Evolutionary conservation across 306 rosid species (phyloP).

Genomic region (Rosa persica): DNA sequence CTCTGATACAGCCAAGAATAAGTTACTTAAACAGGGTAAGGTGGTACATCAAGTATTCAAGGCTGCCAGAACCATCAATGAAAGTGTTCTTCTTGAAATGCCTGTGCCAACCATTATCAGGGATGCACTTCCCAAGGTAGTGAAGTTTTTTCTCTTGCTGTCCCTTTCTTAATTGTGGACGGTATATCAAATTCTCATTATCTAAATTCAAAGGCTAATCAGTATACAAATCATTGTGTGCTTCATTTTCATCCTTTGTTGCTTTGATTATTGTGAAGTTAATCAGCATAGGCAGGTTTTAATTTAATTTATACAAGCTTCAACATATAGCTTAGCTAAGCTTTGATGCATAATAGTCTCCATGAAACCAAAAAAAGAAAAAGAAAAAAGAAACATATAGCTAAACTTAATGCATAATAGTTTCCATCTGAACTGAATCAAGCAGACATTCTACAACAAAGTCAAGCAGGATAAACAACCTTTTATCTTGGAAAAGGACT

Average conservation of each 20-base stretch:
- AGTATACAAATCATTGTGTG: neutral
- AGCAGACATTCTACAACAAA: neutral
- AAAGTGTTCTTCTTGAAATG: constrained; percentile 78
- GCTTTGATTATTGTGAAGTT: neutral
- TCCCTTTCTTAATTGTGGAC: neutral
- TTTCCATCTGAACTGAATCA: neutral
- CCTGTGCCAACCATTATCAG: constrained; percentile 65
- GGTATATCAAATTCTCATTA: neutral
- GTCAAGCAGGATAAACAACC: neutral
- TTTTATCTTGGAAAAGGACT: neutral
- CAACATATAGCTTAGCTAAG: constrained; percentile 1
- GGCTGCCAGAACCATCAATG: constrained; percentile 85
- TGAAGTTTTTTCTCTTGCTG: constrained; percentile 4
- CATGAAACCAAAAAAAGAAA: neutral
- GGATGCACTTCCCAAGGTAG: constrained; percentile 81
- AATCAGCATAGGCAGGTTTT: neutral
- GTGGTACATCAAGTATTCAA: constrained; percentile 80
- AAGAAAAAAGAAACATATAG: neutral
- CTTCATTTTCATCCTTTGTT: neutral
- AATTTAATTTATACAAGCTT: neutral
- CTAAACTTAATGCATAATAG: neutral
- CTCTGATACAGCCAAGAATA: constrained; percentile 60
- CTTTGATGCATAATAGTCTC: neutral
- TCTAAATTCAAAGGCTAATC: neutral
- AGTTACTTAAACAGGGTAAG: constrained; percentile 62